A percentile compares a stretch with the other conserved stretches of the same genome.
Conservation (phyloP, 2,329 filamentous ascomycete genomes). For the Pseudogymnoascus sp. region DNA sequence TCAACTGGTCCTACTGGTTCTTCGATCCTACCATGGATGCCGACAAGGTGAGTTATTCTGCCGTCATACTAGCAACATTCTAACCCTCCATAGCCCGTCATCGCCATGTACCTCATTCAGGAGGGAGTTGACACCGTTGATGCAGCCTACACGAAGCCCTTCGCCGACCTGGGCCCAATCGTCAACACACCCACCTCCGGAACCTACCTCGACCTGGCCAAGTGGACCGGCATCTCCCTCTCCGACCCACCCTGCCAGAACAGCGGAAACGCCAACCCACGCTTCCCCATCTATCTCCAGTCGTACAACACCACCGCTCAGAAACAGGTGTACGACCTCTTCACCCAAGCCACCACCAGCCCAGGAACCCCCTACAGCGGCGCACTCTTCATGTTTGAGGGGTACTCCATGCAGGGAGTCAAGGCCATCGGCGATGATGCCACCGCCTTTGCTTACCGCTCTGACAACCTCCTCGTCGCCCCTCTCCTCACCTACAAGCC, state of each 20-base stretch:
- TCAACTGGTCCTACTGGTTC: conserved; percentile 44
- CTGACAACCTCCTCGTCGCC: conserved; percentile 36
- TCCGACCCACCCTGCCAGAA: conserved; percentile 30
- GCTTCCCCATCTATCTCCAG: conserved; percentile 21
- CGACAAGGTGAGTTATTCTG: conserved; percentile 31
- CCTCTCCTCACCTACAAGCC: conserved; percentile 34
- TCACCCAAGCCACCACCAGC: conserved; percentile 24
- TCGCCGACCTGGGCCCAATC: conserved; percentile 36
- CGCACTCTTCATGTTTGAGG: conserved; percentile 49
- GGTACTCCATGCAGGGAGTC: conserved; percentile 42
- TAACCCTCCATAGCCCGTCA: conserved; percentile 29
- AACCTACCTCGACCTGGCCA: conserved; percentile 38
- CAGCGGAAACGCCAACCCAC: conserved; percentile 19
- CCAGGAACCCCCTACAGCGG: conserved; percentile 27
- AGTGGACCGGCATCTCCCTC: conserved; percentile 36
- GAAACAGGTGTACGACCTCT: conserved; percentile 27
- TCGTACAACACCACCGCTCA: conserved; percentile 19
- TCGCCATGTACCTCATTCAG: conserved; percentile 37
- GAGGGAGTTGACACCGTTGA: conserved; percentile 37
- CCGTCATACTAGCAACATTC: neutral
- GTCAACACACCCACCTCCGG: conserved; percentile 29
- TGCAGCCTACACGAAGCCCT: conserved; percentile 35
- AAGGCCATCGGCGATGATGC: conserved; percentile 29
- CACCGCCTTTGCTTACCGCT: conserved; percentile 40
- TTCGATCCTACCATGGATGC: conserved; percentile 36